Base-by-base conservation (phyloP, 176 grass and related monocot species). In the Cymbopogon citratus region DNA sequence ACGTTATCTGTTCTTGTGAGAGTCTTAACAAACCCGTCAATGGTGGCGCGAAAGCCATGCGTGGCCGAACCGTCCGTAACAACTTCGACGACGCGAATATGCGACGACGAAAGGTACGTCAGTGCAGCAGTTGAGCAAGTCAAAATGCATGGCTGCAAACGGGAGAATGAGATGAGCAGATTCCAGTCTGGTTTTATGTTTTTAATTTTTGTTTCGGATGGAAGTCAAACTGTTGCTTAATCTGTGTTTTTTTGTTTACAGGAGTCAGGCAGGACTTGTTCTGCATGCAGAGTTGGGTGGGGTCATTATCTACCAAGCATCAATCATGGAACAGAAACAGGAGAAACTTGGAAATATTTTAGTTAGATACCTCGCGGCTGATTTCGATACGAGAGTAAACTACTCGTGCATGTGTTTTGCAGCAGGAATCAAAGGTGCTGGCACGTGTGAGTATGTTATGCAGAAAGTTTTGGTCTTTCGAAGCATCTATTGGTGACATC, bases 51-150 rank as follows among this genome's bases (percentile, higher is more conserved):
- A 78, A 85, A 89, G 56, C 6, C 25, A 36, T 36, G 33, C 24
- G 27, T 44, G 25, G 14, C 77, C 71, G 10, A 76, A 76, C 60
- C 15, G 26, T 63, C 60, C 15, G 26, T 63, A 66, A 52, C 24
- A 43, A 43, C 16, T 59, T 57, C n/a, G 28, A 6, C 12, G 6
- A 44, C 18, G 49, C 64, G 26, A 77, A 62, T 57, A 34, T 75
- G 76, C 43, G 24, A 16, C 3, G 38, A 39, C 9, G 77, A 80
- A 66, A 75, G 84, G 69, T 54, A 86, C 77, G 33, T 18, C 35
- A 57, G 77, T 68, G 39, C 25, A 54, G 61, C 29, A 52, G 40
- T 73, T 62, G 26, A 69, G 26, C 18, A 9, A 12, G 24, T 31
- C 29, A 69, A 38, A 80, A 23, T n/a, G n/a, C n/a, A n/a, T n/a